Conservation (phyloP, 2,329 filamentous ascomycete genomes). For the Thyridium curvatum region DNA sequence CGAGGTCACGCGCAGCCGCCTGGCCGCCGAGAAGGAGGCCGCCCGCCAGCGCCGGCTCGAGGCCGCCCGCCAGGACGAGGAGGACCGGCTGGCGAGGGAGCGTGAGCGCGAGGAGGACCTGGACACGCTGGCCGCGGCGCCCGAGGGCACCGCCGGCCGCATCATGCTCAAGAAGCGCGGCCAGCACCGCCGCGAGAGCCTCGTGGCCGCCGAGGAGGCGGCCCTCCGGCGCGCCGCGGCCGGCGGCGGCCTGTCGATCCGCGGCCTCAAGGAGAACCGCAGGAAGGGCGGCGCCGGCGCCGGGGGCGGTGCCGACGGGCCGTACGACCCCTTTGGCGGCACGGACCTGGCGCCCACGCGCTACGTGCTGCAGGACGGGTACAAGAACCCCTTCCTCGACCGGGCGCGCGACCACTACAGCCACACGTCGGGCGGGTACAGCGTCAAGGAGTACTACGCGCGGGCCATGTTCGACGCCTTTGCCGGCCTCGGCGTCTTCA, state of each 20-base stretch:
- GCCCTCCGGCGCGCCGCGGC: conserved; percentile 12
- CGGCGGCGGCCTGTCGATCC: conserved; percentile 53
- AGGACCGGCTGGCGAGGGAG: conserved; percentile 58
- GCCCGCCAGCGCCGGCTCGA: conserved; percentile 56
- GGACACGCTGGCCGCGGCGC: conserved; percentile 59
- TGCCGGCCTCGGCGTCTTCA: conserved; percentile 78
- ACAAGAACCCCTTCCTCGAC: conserved; percentile 71
- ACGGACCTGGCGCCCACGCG: conserved; percentile 62
- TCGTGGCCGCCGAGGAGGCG: conserved; percentile 28
- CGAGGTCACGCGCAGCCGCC: conserved; percentile 42
- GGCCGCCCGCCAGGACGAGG: conserved; percentile 61
- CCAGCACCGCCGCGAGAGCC: conserved; percentile 32
- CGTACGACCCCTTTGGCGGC: conserved; percentile 86
- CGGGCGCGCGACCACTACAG: conserved; percentile 57
- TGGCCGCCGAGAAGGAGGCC: conserved; percentile 62
- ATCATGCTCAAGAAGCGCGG: conserved; percentile 70
- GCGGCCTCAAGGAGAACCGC: conserved; percentile 65
- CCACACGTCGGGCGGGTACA: conserved; percentile 75
- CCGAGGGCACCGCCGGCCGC: conserved; percentile 43
- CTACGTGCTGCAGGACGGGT: conserved; percentile 62
- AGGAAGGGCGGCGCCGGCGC: conserved; percentile 36
- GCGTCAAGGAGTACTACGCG: conserved; percentile 72
- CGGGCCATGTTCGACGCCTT: conserved; percentile 85
- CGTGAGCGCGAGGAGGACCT: conserved; percentile 64
- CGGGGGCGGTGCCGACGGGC: conserved; percentile 57